These are phyloP conservation scores for Dichotomocladium elegans DNA, from an alignment of 371 early-diverging fungal genomes.

Conservation along the genomic window DNA sequence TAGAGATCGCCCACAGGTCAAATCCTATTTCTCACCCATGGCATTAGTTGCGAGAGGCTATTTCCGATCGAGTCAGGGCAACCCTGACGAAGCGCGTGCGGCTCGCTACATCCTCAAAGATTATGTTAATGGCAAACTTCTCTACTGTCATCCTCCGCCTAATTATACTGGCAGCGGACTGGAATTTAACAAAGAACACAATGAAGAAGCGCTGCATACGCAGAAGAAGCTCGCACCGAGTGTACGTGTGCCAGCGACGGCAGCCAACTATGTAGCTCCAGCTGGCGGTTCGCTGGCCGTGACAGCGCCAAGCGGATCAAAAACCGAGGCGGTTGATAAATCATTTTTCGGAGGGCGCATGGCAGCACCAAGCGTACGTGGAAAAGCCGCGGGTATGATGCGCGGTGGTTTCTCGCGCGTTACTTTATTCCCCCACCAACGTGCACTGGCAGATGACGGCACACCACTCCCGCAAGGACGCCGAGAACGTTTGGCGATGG, in stretches of 20 bases:
- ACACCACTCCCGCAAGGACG: constrained; percentile 33
- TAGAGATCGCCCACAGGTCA: too few relatives aligned
- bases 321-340: constrained; percentile 60
- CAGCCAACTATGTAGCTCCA: constrained; percentile 56
- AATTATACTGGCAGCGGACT: constrained; percentile 21
- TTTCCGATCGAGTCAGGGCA: constrained; percentile 88
- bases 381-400: constrained; percentile 35
- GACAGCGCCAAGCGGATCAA: constrained; percentile 32
- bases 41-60: constrained; percentile 81
- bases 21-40: background rate
- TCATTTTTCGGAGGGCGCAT: constrained; percentile 60
- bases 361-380: constrained; percentile 46
- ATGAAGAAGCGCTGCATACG: constrained; percentile 55
- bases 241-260: constrained; percentile 47
- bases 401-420: constrained; percentile 51
- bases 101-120: constrained; percentile 95
- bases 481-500: constrained; percentile 43
- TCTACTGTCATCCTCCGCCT: constrained; percentile 88
- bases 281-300: constrained; percentile 28
- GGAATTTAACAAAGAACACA: constrained; percentile 78
- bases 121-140: constrained; percentile 90
- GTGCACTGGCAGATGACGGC: constrained; percentile 47
- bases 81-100: constrained; percentile 96
- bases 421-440: constrained; percentile 61
- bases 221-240: constrained; percentile 52